Base-by-base conservation (phyloP, 371 early-diverging fungal genomes). In the Apophysomyces trapeziformis region DNA sequence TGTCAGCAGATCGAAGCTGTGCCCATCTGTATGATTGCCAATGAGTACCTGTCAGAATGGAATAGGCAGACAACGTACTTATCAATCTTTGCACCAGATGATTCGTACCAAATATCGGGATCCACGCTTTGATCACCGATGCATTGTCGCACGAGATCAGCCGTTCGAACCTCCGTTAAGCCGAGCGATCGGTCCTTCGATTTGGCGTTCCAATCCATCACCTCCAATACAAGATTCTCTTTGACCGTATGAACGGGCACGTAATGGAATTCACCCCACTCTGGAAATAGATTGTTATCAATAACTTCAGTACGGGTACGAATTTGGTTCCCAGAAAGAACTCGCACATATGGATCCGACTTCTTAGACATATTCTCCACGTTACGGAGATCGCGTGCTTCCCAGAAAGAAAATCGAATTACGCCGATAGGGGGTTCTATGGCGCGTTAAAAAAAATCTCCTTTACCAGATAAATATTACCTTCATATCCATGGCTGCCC, bases 251-350 rank as follows among this genome's bases (percentile, higher is more conserved):
- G 89, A 37, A 93, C 81, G 1, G 90, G 83, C 7, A 95, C 74
- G 62, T 89, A 92, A 61, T 87, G 86, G 8, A 87, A 83, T 67
- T 95, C 93, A 64, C 96, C 91, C 95, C 95, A 98, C 60, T 89
- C 87, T 0, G 97, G 98, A 62, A 90, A 87, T 58, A 92, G 70
- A 58, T 89, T 89, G 63, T 85, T 85, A 37, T 87, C 81, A 58
- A 94, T 85, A 35, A 89, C 83, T 46, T 88, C 84, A 4, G 96
- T 94, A 32, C 80, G 73, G n/a, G 83, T 86, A 21, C 85, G 81
- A 35, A 81, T 85, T 72, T 80, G 89, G 65, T 75, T 85, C 13
- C 83, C 89, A 9, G 87, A 75, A 57, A 88, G 83, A 26, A 92
- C 84, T 16, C 82, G 77, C 21, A 93, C 86, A 71, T 92, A 96